Evolutionary conservation across 176 grass and related monocot species (phyloP), one percentile per base, ranked within the genome.

Genomic region (Cenchrus purpureus): DNA sequence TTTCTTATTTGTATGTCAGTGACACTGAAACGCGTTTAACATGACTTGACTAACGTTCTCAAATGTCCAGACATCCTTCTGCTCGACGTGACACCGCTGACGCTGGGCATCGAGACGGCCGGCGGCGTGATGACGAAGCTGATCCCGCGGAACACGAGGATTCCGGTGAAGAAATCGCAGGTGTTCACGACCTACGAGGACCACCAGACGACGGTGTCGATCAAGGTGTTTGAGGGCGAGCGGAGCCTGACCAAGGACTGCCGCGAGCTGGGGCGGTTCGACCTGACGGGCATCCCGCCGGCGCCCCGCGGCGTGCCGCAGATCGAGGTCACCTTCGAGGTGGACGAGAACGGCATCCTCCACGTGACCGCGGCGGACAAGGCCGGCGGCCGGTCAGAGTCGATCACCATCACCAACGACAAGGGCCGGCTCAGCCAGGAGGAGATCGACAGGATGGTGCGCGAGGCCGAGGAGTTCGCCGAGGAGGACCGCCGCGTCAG

Each of bases 241-340:
- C 86, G 94, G 79, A 93, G 83, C 77, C 84, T 95, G 20, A 93
- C 86, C 13, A 95, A 86, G 86, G 91, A 95, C 83, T 91, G 89
- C 88, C 88, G 91, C 25, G 80, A 92, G 73, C 88, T 91, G 15
- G 91, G 94, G 3, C 92, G 90, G 68, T 92, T 95, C 69, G 83
- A 95, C 83, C 86, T 95, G n/a, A 80, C 86, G 49, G 91, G 88
- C 45, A 92, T 95, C 69, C 76, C 86, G 52, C 88, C 88, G n/a
- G 85, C 86, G 66, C 91, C 91, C 7, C 90, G 79, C 20, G 71
- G 85, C 22, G 71, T 82, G 62, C 85, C 78, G 49, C 79, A 87
- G 63, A 82, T 87, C 61, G 48, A 87, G 69, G 61, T 87, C 7
- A 76, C 78, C 2, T 87, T 87, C 50, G 85, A 87, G 69, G n/a